phyloP scores from a whole-genome alignment of 495 filamentous ascomycete genomes.

The Tuber umbilicatum region DNA sequence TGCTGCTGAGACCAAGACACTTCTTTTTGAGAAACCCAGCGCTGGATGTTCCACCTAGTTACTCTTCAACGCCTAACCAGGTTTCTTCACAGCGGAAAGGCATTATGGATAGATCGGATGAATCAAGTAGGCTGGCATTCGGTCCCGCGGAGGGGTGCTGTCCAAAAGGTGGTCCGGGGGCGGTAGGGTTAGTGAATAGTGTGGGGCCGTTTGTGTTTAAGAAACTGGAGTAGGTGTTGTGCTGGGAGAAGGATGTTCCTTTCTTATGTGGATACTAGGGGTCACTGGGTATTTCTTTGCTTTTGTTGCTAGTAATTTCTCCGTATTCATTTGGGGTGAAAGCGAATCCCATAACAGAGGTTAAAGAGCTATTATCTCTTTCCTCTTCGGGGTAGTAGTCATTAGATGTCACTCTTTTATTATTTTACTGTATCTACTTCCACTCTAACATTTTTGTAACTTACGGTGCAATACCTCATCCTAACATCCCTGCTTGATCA shows the following conservation, averaged over 20 bases:
- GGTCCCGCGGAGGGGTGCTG: slow-evolving; percentile 16
- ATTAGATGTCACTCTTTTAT: not conserved
- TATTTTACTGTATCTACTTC: not conserved
- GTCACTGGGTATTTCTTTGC: not conserved
- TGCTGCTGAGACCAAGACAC: slow-evolving; percentile 75
- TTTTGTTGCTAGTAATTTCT: not conserved
- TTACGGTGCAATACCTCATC: not conserved
- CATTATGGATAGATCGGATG: slow-evolving; percentile 46
- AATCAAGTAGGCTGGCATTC: slow-evolving; percentile 27
- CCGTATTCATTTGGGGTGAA: not conserved
- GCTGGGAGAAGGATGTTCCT: not conserved
- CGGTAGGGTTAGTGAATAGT: not conserved
- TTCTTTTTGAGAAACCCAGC: slow-evolving; percentile 84
- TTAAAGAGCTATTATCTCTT: not conserved
- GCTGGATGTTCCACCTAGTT: slow-evolving; percentile 80
- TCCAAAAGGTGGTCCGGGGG: not conserved
- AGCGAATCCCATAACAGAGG: not conserved
- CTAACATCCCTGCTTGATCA: not conserved
- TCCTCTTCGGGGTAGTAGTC: not conserved
- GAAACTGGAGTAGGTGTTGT: not conserved
- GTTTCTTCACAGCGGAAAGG: slow-evolving; percentile 48
- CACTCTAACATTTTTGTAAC: not conserved
- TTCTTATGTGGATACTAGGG: slow-evolving; percentile 1
- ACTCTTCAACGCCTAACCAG: slow-evolving; percentile 65
- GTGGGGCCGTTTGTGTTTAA: not conserved